Percentiles rank a stretch among this genome's conserved stretches.
phyloP scores from a whole-genome alignment of 139 green algal genomes.

The Tetradesmus lagerheimii region DNA sequence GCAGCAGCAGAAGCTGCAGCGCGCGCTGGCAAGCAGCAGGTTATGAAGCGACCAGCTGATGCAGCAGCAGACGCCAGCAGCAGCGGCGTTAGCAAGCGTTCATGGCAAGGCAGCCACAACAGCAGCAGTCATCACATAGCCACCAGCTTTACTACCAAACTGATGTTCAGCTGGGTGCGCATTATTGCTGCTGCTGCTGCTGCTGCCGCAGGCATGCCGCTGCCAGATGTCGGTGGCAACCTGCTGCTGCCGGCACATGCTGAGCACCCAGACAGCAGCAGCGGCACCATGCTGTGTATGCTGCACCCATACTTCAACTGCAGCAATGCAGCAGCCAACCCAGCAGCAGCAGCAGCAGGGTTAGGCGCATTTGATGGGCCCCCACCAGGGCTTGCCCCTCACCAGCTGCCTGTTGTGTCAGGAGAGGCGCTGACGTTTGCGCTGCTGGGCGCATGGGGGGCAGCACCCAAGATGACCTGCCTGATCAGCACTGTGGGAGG shows the following conservation, averaged over 20 bases:
- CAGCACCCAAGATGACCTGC: neutral
- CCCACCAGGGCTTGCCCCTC: neutral
- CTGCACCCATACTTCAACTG: neutral
- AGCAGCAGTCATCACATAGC: no score
- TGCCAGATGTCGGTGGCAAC: neutral
- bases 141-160: no score
- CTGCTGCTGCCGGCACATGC: conserved; percentile 4
- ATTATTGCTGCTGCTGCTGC: neutral
- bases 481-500: neutral
- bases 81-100: no score
- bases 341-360: conserved; percentile 9
- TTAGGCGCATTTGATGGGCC: neutral
- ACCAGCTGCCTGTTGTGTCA: neutral
- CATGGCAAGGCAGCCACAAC: no score
- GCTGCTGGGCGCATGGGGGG: neutral
- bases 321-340: neutral
- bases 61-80: no score
- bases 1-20: neutral
- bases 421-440: neutral
- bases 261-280: neutral
- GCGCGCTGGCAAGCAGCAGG: no score
- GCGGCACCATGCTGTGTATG: neutral
- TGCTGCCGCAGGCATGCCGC: neutral
- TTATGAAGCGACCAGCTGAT: no score
- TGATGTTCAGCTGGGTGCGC: no score